phyloP scores from a whole-genome alignment of 257 asterid species.

The Gynochthodes officinalis region DNA sequence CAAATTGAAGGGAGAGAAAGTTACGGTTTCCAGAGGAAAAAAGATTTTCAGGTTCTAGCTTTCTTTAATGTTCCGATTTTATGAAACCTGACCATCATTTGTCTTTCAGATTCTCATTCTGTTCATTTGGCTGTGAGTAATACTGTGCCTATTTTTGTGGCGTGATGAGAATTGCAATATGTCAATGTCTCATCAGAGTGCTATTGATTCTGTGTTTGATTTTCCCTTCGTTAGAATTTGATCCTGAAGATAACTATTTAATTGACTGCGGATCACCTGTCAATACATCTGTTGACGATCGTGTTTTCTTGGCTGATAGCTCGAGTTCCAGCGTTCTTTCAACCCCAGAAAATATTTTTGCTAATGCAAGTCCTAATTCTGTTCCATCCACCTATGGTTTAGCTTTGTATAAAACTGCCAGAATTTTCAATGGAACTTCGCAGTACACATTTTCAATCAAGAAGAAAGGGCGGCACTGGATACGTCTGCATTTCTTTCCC shows the following conservation, averaged over 20 bases:
- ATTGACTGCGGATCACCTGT: slow-evolving; percentile 37
- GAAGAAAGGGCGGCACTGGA: slow-evolving; percentile 32
- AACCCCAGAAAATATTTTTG: slow-evolving; percentile 25
- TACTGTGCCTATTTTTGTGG: background rate
- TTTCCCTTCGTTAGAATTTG: slow-evolving; percentile 20
- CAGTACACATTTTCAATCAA: slow-evolving; percentile 30
- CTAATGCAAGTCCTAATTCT: slow-evolving; percentile 17
- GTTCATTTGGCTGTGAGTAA: background rate
- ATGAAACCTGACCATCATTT: background rate
- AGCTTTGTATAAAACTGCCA: slow-evolving; percentile 32
- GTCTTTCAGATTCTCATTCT: background rate
- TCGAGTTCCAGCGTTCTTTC: slow-evolving; percentile 15
- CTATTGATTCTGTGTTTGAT: slow-evolving; percentile 18
- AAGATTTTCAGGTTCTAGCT: background rate
- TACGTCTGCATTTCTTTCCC: slow-evolving; percentile 38
- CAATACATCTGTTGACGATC: slow-evolving; percentile 25
- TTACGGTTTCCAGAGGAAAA: slow-evolving; percentile 1
- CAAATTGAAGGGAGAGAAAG: background rate
- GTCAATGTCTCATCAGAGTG: slow-evolving; percentile 5
- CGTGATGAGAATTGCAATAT: background rate
- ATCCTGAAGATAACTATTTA: slow-evolving; percentile 38
- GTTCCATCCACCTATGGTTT: slow-evolving; percentile 24
- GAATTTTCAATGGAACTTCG: slow-evolving; percentile 30
- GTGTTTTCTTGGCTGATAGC: slow-evolving; percentile 38
- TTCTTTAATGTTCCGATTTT: slow-evolving; percentile 9